Evolutionary conservation across 176 grass and related monocot species (phyloP), one percentile per base, ranked within the genome.

Genomic region (Musa itinerans): DNA sequence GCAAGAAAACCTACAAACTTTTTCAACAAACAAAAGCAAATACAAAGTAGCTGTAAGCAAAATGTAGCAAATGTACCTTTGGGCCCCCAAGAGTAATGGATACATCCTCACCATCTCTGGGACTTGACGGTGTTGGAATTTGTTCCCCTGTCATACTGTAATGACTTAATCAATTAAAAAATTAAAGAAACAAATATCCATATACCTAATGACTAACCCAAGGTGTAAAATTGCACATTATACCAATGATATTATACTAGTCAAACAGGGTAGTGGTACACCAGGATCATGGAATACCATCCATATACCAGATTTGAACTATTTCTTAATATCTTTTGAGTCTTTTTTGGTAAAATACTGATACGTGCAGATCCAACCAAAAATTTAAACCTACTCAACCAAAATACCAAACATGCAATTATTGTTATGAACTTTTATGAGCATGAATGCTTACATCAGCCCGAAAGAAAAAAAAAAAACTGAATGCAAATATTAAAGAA

Each of bases 111-210:
- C 95, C 90, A 81, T 94, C 90, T 89, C 90, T 91, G 65, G 90
- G 95, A 83, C 88, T 94, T 67, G 95, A 93, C 75, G 90, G 88
- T 54, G 88, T 86, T 52, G 81, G 88, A 80, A 93, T 76, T 67
- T 89, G 90, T 80, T 99, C 95, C 70, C 95, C 95, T 91, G 88
- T 94, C 95, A 99, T 99, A 69, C 95, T 98, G 90, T 83, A 89
- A 54, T 78, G 34, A 83, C 79, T 86, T 57, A 81, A 88, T 89
- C 70, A 90, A 80, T 80, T 82, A 71, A 26, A 68, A 27, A 52
- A 83, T 50, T 26, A 56, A 48, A 78, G 73, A 76, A 20, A 70
- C 10, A 52, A 26, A 65, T 26, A 22, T 65, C 63, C 9, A 27
- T 11, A 9, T 20, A 65, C 9, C 61, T 10, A 63, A 23, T 68